These are phyloP conservation scores for Bruguiera gymnorhiza DNA, from an alignment of 345 rosid genomes.

Conservation along the genomic window DNA sequence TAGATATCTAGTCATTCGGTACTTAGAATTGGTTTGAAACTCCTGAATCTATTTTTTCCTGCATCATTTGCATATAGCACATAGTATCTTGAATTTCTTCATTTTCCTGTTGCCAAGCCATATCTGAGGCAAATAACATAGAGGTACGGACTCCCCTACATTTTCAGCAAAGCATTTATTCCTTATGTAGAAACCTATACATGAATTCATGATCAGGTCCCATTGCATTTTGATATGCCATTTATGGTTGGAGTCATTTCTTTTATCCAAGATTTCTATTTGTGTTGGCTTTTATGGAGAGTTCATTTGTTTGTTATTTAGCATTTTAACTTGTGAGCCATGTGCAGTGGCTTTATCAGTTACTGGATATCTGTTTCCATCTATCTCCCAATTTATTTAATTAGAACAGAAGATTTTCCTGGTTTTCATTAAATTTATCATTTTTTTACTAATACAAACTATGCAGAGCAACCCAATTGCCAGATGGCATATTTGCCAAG, in stretches of 20 bases:
- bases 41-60: background rate
- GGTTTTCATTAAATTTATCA: background rate
- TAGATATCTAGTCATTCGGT: background rate
- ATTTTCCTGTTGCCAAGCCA: background rate
- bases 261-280: background rate
- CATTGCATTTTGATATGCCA: background rate
- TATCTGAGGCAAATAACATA: background rate
- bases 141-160: background rate
- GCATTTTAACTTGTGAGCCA: background rate
- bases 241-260: background rate
- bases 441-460: slow-evolving; percentile 22
- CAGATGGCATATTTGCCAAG: slow-evolving; percentile 97
- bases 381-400: background rate
- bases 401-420: slow-evolving; percentile 12
- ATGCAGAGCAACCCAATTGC: slow-evolving; percentile 95
- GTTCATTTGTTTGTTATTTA: background rate
- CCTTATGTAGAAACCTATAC: background rate
- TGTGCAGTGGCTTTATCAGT: background rate
- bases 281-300: background rate
- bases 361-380: background rate
- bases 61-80: background rate
- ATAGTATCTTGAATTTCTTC: background rate
- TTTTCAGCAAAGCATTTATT: background rate
- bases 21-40: background rate
- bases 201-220: background rate